Percentiles rank a stretch among this genome's conserved stretches.
These are phyloP conservation scores for Schizochytrium sp. DNA, from an alignment of 108 stramenopile species.

Conservation along the genomic window DNA sequence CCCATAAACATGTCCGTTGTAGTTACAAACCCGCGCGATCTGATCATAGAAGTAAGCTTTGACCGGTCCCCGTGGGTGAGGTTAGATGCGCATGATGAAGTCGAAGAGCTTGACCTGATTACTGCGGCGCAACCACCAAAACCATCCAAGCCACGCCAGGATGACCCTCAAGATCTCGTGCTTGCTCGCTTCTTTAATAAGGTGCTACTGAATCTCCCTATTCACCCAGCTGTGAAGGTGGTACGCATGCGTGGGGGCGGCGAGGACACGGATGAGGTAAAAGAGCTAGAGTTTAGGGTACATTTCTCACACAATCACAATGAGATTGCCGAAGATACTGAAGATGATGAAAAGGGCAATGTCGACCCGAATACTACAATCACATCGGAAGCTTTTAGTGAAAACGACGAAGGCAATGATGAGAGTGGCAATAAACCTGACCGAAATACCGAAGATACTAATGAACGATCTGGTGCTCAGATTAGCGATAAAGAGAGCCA, in stretches of 20 bases:
- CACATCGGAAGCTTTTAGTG: too few relatives aligned
- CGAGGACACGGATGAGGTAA: background rate
- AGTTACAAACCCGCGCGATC: conserved; percentile 32
- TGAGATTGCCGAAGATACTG: too few relatives aligned
- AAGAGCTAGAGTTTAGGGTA: too few relatives aligned
- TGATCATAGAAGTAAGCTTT: background rate
- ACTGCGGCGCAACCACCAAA: conserved; percentile 15
- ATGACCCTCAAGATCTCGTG: conserved; percentile 9
- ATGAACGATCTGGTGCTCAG: too few relatives aligned
- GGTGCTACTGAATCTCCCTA: background rate
- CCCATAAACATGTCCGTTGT: background rate
- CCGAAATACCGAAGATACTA: too few relatives aligned
- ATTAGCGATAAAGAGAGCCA: too few relatives aligned
- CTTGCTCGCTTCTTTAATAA: conserved; percentile 34
- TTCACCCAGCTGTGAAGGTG: background rate
- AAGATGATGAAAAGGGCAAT: too few relatives aligned
- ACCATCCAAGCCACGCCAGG: background rate
- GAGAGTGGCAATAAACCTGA: too few relatives aligned
- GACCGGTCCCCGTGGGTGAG: background rate
- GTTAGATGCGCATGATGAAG: conserved; percentile 43
- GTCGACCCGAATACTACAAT: too few relatives aligned
- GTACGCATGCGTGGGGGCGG: background rate
- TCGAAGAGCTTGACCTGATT: conserved; percentile 22
- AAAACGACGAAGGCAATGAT: too few relatives aligned
- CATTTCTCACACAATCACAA: too few relatives aligned